phyloP scores from a whole-genome alignment of 2,329 filamentous ascomycete species.

The Aspergillus sp. region DNA sequence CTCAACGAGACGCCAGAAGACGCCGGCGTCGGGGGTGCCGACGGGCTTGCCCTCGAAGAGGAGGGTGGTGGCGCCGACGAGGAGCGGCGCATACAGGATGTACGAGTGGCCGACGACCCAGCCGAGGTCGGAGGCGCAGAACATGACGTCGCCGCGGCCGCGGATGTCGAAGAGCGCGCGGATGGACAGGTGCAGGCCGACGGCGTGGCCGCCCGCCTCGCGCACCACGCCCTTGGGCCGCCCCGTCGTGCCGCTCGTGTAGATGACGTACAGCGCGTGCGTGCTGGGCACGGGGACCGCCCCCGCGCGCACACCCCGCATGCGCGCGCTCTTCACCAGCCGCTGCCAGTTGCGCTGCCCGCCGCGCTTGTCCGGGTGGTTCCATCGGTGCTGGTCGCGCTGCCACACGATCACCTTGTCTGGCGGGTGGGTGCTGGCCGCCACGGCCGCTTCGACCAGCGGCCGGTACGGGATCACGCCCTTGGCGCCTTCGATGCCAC shows the following conservation, averaged over 20 bases:
- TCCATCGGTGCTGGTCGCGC: slow-evolving; percentile 73
- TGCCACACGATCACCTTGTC: slow-evolving; percentile 78
- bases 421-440: slow-evolving; percentile 69
- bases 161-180: slow-evolving; percentile 79
- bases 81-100: slow-evolving; percentile 83
- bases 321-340: slow-evolving; percentile 68
- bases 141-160: slow-evolving; percentile 79
- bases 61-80: slow-evolving; percentile 81
- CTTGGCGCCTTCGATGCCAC: slow-evolving; percentile 85
- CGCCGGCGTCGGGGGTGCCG: slow-evolving; percentile 81
- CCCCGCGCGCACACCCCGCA: slow-evolving; percentile 65
- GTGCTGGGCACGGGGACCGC: slow-evolving; percentile 76
- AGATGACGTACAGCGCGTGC: slow-evolving; percentile 86
- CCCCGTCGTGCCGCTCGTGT: slow-evolving; percentile 80
- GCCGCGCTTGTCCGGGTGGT: slow-evolving; percentile 61
- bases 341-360: slow-evolving; percentile 79
- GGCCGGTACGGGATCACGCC: slow-evolving; percentile 74
- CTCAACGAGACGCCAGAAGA: slow-evolving; percentile 83
- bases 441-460: slow-evolving; percentile 72
- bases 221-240: slow-evolving; percentile 79
- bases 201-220: slow-evolving; percentile 82
- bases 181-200: slow-evolving; percentile 78
- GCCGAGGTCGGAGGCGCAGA: slow-evolving; percentile 82
- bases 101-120: slow-evolving; percentile 89
- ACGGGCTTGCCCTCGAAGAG: slow-evolving; percentile 94